phyloP scores from a whole-genome alignment of 208 protist species.

The Trypanosomatidae sp. region DNA sequence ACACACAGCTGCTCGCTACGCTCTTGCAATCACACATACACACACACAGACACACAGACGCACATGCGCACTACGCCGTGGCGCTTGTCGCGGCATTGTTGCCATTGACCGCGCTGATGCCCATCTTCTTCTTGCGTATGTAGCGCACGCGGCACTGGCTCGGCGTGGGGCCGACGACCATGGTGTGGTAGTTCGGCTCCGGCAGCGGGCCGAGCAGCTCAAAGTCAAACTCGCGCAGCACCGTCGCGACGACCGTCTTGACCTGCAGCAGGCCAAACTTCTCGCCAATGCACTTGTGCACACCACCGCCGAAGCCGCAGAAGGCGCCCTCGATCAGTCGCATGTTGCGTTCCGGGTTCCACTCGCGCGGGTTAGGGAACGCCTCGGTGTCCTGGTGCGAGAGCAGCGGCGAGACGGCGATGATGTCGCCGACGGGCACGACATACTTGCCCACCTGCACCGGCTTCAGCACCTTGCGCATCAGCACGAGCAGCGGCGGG shows the following conservation, averaged over 20 bases:
- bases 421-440: slow-evolving; percentile 83
- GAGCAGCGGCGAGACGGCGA: slow-evolving; percentile 72
- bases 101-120: not conserved
- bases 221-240: slow-evolving; percentile 84
- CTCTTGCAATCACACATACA: not conserved
- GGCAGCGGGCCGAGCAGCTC: slow-evolving; percentile 58
- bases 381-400: slow-evolving; percentile 71
- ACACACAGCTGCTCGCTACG: not conserved
- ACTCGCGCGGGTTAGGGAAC: slow-evolving; percentile 70
- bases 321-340: slow-evolving; percentile 61
- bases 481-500: slow-evolving; percentile 86
- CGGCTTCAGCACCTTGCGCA: slow-evolving; percentile 81
- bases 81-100: not conserved
- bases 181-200: slow-evolving; percentile 77
- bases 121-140: slow-evolving; percentile 33
- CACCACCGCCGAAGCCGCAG: slow-evolving; percentile 79
- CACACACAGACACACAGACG: not conserved
- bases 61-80: not conserved
- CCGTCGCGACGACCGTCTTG: slow-evolving; percentile 81
- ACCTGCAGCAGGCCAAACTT: slow-evolving; percentile 90
- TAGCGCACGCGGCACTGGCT: slow-evolving; percentile 62
- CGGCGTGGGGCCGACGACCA: slow-evolving; percentile 74
- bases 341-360: slow-evolving; percentile 81
- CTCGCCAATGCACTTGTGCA: slow-evolving; percentile 90
- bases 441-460: slow-evolving; percentile 65